These are phyloP conservation scores for Arabidopsis hybrid DNA, from an alignment of 441 rosid species.

Conservation along the genomic window DNA sequence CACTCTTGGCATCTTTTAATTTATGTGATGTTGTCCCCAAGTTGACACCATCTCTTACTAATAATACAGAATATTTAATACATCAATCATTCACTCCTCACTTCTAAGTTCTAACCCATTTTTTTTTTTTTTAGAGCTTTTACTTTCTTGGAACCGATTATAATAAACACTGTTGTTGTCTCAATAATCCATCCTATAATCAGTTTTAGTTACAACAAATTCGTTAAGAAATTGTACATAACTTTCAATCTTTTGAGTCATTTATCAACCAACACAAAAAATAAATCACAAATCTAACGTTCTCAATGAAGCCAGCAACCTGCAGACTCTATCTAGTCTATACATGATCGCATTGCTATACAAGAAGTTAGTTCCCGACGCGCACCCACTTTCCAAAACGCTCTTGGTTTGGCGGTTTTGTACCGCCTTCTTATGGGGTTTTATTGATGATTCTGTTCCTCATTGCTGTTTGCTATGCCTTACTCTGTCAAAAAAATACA, in stretches of 20 bases:
- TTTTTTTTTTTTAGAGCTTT: background rate
- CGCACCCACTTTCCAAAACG: conserved; percentile 26
- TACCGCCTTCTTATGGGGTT: conserved; percentile 29
- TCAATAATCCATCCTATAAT: background rate
- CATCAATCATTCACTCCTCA: background rate
- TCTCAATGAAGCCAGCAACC: conserved; percentile 21
- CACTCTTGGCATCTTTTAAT: background rate
- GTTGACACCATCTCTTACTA: background rate
- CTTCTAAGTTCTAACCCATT: conserved; percentile 16
- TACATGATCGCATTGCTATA: conserved; percentile 39
- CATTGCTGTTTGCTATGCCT: conserved; percentile 33
- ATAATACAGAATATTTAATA: background rate
- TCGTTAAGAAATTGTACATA: background rate
- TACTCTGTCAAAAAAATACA: conserved; percentile 37
- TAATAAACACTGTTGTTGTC: background rate
- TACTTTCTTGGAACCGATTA: background rate
- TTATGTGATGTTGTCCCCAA: conserved; percentile 5
- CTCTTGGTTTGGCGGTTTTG: conserved; percentile 23
- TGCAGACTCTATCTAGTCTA: background rate
- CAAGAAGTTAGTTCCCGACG: conserved; percentile 36
- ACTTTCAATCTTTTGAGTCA: background rate
- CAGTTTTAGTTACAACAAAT: background rate
- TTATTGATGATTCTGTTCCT: conserved; percentile 36
- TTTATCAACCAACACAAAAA: conserved; percentile 18
- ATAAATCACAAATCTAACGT: conserved; percentile 31